A percentile compares a stretch with the other conserved stretches of the same genome.
Conservation (phyloP, 192 early-diverging fungal genomes). For the Rhizophlyctis rosea region DNA sequence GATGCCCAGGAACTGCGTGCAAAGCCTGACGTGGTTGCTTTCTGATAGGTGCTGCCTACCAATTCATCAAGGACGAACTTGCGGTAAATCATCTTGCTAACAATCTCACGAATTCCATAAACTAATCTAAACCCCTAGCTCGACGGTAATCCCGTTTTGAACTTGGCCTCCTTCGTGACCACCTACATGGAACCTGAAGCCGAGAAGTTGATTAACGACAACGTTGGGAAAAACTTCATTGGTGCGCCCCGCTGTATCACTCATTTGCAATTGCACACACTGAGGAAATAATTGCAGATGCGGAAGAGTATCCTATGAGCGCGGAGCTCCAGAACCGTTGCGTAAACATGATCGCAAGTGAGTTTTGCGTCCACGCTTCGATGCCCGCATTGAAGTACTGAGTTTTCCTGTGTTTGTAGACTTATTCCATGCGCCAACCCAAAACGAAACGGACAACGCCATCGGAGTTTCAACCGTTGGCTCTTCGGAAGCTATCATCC, state of each 20-base stretch:
- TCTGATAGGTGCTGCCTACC: conserved; percentile 45
- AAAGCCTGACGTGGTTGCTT: background rate
- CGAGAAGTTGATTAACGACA: conserved; percentile 73
- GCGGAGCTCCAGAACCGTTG: conserved; percentile 52
- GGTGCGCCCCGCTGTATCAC: no score
- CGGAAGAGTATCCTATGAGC: conserved; percentile 69
- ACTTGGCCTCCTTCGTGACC: conserved; percentile 77
- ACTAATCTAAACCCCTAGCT: no score
- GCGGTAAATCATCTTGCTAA: conserved; percentile 10
- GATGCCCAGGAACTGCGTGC: background rate
- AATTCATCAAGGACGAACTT: conserved; percentile 71
- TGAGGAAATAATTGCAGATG: no score
- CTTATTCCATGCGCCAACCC: conserved; percentile 56
- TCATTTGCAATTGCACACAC: no score
- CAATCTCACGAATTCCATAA: no score
- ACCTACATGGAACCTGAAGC: conserved; percentile 83
- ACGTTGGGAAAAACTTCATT: conserved; percentile 71
- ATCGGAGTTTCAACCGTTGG: conserved; percentile 73
- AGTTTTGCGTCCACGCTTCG: no score
- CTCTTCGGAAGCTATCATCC: conserved; percentile 76
- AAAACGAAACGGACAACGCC: conserved; percentile 35
- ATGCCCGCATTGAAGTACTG: no score
- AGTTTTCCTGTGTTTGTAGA: conserved; percentile 69
- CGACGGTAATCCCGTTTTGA: conserved; percentile 74
- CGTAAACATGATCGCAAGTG: no score